Conservation (phyloP, 2,329 filamentous ascomycete species). For the Plectosphaerella plurivora region DNA sequence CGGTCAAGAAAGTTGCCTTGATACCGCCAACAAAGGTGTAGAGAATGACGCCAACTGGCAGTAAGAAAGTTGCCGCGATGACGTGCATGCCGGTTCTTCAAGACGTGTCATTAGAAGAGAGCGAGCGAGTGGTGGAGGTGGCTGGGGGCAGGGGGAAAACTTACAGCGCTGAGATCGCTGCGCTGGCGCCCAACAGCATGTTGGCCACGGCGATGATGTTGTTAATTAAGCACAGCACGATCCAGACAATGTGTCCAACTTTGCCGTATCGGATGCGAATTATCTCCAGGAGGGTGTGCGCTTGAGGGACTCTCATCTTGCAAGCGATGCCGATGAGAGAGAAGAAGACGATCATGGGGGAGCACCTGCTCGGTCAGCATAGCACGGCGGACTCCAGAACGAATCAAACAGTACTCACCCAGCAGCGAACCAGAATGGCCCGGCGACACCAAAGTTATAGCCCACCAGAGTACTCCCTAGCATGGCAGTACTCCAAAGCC, state of each 20-base stretch:
- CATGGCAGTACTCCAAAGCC: slow-evolving; percentile 50
- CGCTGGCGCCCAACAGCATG: slow-evolving; percentile 43
- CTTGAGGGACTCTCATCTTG: slow-evolving; percentile 47
- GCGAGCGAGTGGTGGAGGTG: background rate
- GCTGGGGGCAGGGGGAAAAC: slow-evolving; percentile 3
- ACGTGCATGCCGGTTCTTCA: slow-evolving; percentile 42
- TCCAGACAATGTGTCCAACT: slow-evolving; percentile 45
- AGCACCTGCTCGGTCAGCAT: slow-evolving; percentile 22
- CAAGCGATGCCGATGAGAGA: slow-evolving; percentile 42
- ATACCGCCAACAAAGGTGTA: slow-evolving; percentile 35
- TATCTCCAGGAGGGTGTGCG: slow-evolving; percentile 49
- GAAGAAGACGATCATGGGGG: slow-evolving; percentile 53
- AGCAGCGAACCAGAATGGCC: slow-evolving; percentile 54
- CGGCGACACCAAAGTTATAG: slow-evolving; percentile 49
- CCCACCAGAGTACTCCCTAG: slow-evolving; percentile 45
- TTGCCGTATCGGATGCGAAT: slow-evolving; percentile 46
- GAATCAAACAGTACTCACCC: slow-evolving; percentile 23
- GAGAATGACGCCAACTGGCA: slow-evolving; percentile 30
- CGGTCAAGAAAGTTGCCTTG: slow-evolving; percentile 39
- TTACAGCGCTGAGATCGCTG: slow-evolving; percentile 27
- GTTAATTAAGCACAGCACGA: slow-evolving; percentile 46
- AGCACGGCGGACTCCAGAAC: slow-evolving; percentile 5
- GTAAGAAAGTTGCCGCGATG: slow-evolving; percentile 42
- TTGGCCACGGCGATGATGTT: slow-evolving; percentile 50
- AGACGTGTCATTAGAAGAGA: background rate